Conservation (phyloP, 163 green algal genomes). For the Scenedesmus sp. region DNA sequence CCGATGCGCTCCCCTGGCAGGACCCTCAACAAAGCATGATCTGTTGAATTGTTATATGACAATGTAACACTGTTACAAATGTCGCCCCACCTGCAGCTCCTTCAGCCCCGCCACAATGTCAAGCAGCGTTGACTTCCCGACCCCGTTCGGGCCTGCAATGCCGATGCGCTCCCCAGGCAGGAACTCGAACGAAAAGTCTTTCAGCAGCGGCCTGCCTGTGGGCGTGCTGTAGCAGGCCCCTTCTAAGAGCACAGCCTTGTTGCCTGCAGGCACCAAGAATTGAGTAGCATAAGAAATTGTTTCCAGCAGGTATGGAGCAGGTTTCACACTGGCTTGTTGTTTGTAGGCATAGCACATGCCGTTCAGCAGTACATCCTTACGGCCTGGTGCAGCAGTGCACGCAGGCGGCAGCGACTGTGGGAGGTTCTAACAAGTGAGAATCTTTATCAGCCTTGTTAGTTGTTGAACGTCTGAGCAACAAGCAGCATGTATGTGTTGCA, state of each 20-base stretch:
- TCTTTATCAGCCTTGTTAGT: no score
- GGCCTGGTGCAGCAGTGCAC: no score
- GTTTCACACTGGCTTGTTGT: no score
- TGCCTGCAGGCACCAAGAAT: conserved; percentile 54
- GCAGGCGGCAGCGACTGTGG: no score
- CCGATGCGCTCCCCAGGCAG: conserved; percentile 79
- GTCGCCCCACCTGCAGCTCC: conserved; percentile 40
- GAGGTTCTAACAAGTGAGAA: no score
- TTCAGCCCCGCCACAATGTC: conserved; percentile 73
- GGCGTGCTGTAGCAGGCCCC: conserved; percentile 47
- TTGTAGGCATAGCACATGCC: no score
- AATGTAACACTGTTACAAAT: not conserved
- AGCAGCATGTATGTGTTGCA: no score
- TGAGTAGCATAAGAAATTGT: not conserved
- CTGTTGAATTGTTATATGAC: not conserved
- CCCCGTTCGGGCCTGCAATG: conserved; percentile 86
- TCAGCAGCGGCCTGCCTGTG: conserved; percentile 55
- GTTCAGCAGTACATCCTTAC: no score
- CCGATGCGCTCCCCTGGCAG: conserved; percentile 78
- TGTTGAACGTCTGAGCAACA: no score
- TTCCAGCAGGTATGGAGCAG: not conserved
- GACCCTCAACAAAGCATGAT: conserved; percentile 68
- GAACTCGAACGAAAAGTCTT: conserved; percentile 81
- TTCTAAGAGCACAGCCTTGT: conserved; percentile 72
- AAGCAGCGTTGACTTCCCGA: conserved; percentile 83